Conservation (phyloP, 2,329 filamentous ascomycete species). For the Fusarium nygamai region DNA sequence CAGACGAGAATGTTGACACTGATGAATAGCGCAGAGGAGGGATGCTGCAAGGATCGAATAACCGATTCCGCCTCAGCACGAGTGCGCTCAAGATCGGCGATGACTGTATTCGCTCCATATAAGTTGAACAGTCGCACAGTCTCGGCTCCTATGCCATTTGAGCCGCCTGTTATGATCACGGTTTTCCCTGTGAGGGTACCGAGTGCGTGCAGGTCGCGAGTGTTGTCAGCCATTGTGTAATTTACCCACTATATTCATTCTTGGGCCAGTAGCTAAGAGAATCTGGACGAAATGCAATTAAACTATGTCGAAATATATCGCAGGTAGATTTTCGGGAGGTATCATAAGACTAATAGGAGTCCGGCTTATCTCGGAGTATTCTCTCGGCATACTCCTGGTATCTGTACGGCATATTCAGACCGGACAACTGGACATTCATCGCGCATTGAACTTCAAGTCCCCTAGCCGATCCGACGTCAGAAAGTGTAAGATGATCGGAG, state of each 20-base stretch:
- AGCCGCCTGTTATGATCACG: background rate
- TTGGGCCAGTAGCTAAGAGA: too few species aligned
- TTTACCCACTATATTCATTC: rapidly evolving
- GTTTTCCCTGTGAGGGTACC: background rate
- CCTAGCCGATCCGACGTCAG: background rate
- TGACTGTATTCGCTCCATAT: background rate
- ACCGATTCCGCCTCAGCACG: background rate
- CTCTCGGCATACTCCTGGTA: background rate
- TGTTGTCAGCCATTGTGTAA: rapidly evolving
- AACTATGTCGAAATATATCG: too few species aligned
- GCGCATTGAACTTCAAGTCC: rapidly evolving
- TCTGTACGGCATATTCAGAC: background rate
- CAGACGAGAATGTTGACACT: background rate
- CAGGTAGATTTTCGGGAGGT: rapidly evolving
- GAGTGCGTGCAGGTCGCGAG: rapidly evolving
- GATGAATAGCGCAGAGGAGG: background rate
- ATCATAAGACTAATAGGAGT: rapidly evolving
- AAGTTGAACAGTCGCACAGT: background rate
- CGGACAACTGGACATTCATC: rapidly evolving
- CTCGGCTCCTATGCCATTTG: background rate
- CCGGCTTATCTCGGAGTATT: background rate
- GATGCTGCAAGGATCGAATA: background rate
- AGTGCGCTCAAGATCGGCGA: background rate
- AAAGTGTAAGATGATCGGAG: rapidly evolving
- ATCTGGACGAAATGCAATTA: rapidly evolving